Evolutionary conservation across 2,329 filamentous ascomycete genomes (phyloP), one percentile per base, ranked within the genome.

Genomic region (Ambrosiella beaveri): DNA sequence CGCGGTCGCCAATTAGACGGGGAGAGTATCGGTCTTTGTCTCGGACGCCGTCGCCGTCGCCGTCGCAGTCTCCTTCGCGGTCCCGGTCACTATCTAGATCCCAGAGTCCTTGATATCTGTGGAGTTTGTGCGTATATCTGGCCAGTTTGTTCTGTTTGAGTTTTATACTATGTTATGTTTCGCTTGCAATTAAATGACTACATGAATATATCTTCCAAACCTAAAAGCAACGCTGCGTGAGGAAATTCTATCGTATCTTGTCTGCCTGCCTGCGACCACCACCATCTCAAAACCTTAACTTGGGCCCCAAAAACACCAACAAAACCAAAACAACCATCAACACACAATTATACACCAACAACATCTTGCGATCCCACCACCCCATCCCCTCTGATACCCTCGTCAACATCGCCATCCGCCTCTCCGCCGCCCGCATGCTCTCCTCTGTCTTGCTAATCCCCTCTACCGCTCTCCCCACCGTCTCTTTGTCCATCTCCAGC

Each of bases 351-450:
- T 87, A 85, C 44, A 75, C 84, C 73, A 93, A 95, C 61, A 96
- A 74, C 71, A 91, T 75, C 74, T 95, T 79, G 56, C 90, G 74
- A 5, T 85, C 89, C 81, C 79, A 88, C 85, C 86, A 94, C 0
- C 89, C 89, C 67, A 85, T 84, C 2, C 89, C 90, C 72, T 96
- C 91, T 13, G 85, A 88, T 82, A 95, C 88, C 56, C 77, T 77
- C 64, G 80, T 75, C 66, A 97, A 69, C 65, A 79, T 76, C 1
- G 86, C 84, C 87, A 97, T 94, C 62, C 81, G 75, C 62, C 80
- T 79, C 57, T 81, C 81, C 2, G 90, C 88, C 1, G 81, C 79
- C 61, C 89, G 83, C 78, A 97, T 85, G 15, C 83, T 83, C 51
- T 76, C 71, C 60, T 85, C 82, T 64, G 85, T 94, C 68, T 81